A percentile compares a stretch with the other conserved stretches of the same genome.
Conservation (phyloP, 73 alveolate species). For the Stentor coeruleus region DNA sequence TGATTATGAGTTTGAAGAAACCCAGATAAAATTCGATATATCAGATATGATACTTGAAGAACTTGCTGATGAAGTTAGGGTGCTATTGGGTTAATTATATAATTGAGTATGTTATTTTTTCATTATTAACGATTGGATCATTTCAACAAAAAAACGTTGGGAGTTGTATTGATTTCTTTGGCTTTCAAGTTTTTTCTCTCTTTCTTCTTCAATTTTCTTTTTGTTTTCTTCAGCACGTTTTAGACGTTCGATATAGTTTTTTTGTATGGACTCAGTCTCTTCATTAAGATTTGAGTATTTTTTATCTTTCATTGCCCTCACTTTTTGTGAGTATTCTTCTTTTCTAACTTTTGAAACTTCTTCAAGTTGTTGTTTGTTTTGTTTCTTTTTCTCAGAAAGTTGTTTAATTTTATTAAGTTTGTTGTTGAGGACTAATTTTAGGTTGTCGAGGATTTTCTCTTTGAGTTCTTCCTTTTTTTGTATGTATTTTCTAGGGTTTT, state of each 20-base stretch:
- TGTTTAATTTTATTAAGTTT: neutral
- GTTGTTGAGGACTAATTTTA: neutral
- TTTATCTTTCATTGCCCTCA: neutral
- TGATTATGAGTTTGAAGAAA: constrained; percentile 56
- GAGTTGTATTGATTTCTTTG: neutral
- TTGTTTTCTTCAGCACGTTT: neutral
- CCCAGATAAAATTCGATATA: constrained; percentile 54
- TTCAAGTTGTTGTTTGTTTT: too few relatives aligned
- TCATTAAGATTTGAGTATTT: neutral
- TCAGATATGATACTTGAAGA: constrained; percentile 59
- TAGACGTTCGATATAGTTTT: neutral
- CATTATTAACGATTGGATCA: too few relatives aligned
- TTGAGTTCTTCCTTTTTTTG: neutral
- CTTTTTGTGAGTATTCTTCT: neutral
- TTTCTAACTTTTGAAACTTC: neutral
- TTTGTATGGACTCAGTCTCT: neutral
- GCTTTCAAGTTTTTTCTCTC: neutral
- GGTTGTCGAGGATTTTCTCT: neutral
- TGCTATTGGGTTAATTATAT: too few relatives aligned
- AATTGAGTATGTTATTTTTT: too few relatives aligned
- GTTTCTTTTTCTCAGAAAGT: neutral
- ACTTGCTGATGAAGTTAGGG: constrained; percentile 20
- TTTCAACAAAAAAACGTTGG: neutral
- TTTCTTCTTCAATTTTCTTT: neutral
- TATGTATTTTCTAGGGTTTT: neutral